These are phyloP conservation scores for Ustilago trichophora DNA, from an alignment of 1,284 basidiomycete species.

Conservation along the genomic window DNA sequence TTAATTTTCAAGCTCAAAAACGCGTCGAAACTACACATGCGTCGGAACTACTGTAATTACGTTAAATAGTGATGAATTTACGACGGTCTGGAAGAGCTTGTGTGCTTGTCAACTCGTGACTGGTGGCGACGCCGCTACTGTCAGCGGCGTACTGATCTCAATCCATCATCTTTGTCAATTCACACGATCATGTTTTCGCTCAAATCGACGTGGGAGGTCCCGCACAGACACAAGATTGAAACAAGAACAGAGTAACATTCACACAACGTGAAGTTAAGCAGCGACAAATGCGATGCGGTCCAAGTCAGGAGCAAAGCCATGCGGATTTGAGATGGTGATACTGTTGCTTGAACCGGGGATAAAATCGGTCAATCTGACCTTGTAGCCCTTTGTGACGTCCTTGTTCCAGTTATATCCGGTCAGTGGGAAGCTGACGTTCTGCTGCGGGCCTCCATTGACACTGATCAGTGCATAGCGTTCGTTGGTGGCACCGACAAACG, in stretches of 20 bases:
- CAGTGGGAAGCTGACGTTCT: conserved; percentile 43
- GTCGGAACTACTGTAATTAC: too few species aligned
- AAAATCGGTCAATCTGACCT: conserved; percentile 43
- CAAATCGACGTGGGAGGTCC: too few species aligned
- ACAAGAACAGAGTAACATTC: too few species aligned
- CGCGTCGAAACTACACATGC: neutral
- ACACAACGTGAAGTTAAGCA: too few species aligned
- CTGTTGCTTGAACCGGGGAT: conserved; percentile 20
- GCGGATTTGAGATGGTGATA: conserved; percentile 27
- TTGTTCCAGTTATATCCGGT: conserved; percentile 40
- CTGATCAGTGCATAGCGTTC: conserved; percentile 23
- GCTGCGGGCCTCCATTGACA: conserved; percentile 38
- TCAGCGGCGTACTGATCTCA: too few species aligned
- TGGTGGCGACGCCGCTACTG: too few species aligned
- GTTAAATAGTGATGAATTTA: too few species aligned
- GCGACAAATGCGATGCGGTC: conserved; percentile 35
- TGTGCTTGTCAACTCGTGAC: too few species aligned
- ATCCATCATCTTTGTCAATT: too few species aligned
- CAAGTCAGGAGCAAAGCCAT: conserved; percentile 37
- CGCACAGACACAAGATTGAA: too few species aligned
- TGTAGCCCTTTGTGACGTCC: conserved; percentile 38
- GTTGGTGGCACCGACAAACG: conserved; percentile 28
- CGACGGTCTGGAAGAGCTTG: too few species aligned
- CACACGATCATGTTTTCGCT: too few species aligned
- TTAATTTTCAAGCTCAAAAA: neutral